A percentile compares a stretch with the other conserved stretches of the same genome.
Evolutionary conservation across 1,139 yeast genomes (phyloP).

Genomic region (Debaryomyces udenii): DNA sequence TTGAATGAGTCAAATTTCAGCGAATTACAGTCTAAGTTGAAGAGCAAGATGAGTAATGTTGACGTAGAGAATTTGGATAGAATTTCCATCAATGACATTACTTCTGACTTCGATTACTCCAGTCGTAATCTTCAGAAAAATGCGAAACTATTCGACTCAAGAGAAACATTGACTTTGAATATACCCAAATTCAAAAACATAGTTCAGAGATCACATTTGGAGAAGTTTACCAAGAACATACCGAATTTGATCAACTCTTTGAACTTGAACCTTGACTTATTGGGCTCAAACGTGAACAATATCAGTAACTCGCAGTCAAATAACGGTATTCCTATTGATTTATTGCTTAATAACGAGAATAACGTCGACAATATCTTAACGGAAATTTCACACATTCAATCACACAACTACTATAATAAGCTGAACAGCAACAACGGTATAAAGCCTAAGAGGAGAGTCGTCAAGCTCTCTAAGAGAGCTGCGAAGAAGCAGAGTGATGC

Average conservation of each 20-base stretch:
- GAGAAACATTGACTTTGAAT: constrained; percentile 75
- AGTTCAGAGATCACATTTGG: constrained; percentile 56
- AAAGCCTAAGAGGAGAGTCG: constrained; percentile 53
- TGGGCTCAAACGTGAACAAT: constrained; percentile 14
- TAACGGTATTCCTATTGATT: constrained; percentile 44
- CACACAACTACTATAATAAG: constrained; percentile 41
- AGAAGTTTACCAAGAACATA: constrained; percentile 39
- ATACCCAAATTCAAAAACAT: constrained; percentile 60
- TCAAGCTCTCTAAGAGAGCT: constrained; percentile 37
- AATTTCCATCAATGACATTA: constrained; percentile 21
- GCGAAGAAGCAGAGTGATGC: constrained; percentile 8
- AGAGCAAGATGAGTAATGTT: constrained; percentile 8
- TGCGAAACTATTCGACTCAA: constrained; percentile 69
- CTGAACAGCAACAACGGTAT: constrained; percentile 27
- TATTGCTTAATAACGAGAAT: constrained; percentile 33
- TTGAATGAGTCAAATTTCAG: constrained; percentile 22
- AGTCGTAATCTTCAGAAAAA: constrained; percentile 67
- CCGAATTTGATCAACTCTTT: constrained; percentile 46
- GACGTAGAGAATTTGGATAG: constrained; percentile 16
- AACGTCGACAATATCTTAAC: constrained; percentile 33
- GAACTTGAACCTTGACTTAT: constrained; percentile 27
- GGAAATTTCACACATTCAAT: constrained; percentile 53
- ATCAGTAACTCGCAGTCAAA: constrained; percentile 14
- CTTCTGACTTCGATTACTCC: constrained; percentile 48
- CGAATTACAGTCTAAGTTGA: constrained; percentile 13